These are phyloP conservation scores for Tritrichomonas musculus DNA, from an alignment of 208 protist genomes.

Conservation along the genomic window DNA sequence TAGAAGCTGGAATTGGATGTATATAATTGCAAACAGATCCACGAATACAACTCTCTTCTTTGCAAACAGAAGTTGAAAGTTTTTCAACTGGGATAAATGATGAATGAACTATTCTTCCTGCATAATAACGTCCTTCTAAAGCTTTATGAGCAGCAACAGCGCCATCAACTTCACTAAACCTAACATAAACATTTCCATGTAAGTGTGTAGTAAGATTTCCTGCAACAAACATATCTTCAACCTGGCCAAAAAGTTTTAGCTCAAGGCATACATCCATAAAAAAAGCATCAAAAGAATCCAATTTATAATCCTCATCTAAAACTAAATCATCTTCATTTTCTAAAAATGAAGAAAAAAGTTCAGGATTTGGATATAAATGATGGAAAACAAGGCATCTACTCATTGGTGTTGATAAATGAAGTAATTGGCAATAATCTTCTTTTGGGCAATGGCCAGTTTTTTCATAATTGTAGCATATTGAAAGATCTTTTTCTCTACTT, in stretches of 20 bases:
- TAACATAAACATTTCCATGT: background rate
- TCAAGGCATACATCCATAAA: background rate
- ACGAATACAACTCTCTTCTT: background rate
- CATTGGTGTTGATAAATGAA: background rate
- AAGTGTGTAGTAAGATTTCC: background rate
- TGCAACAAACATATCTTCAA: slow-evolving; percentile 10
- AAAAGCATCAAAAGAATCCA: background rate
- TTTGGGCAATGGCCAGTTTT: background rate
- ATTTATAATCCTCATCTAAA: background rate
- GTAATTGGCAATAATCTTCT: background rate
- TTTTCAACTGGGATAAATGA: background rate
- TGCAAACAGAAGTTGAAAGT: background rate
- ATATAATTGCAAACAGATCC: background rate
- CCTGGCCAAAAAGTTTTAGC: background rate
- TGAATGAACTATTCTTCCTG: background rate
- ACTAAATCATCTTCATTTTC: background rate
- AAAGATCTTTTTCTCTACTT: too few species aligned
- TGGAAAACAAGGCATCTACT: background rate
- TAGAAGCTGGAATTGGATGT: background rate
- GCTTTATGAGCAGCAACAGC: background rate
- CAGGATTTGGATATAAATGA: background rate
- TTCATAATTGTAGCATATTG: background rate
- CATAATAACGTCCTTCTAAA: background rate
- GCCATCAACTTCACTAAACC: background rate
- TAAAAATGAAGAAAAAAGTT: background rate